Base-by-base conservation (phyloP, 768 basidiomycete genomes). In the Dacryopinax spathularia region DNA sequence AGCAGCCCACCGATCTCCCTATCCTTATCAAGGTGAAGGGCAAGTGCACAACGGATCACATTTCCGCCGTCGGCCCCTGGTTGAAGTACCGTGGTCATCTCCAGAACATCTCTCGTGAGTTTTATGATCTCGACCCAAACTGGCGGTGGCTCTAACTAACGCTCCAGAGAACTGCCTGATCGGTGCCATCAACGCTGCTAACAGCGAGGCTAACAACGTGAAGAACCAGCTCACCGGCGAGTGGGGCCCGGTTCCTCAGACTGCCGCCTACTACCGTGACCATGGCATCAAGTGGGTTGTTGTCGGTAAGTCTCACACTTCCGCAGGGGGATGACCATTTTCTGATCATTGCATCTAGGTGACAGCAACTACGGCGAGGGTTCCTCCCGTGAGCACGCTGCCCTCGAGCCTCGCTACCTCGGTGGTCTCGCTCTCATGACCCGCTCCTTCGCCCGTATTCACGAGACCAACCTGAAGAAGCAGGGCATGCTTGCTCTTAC, bases 41-140 rank as follows among this genome's bases (percentile, higher is more conserved):
- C n/a, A 98, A 99, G 76, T 99, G 96, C 74, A 99, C 96, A 13
- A 99, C 96, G 18, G 96, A 99, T 71, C 96, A 98, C 72, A 99
- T 98, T 64, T 93, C 90, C 34, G 96, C 96, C 36, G 96, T 96
- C 33, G 96, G 96, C 1, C 91, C 93, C 34, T 99, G 96, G 96
- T 77, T 99, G 67, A 97, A 97, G 78, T 99, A 95, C 79, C 98
- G 98, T 73, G 96, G 91, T 0, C 94, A 98, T 76, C 77, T 98
- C 37, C 87, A 88, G 33, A 97, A 97, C 72, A 96, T 97, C 65
- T 92, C 94, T 10, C 75, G 91, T 92, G 71, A 70, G 89, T 81
- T 59, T 56, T 62, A 41, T 39, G 60, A 18, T 62, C 0, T 63
- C 16, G 60, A 27, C 36, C 33, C 35, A 34, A 3, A 35, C 25